Conservation (phyloP, 805 yeast genomes). For the Pichia gijzeniarum region DNA sequence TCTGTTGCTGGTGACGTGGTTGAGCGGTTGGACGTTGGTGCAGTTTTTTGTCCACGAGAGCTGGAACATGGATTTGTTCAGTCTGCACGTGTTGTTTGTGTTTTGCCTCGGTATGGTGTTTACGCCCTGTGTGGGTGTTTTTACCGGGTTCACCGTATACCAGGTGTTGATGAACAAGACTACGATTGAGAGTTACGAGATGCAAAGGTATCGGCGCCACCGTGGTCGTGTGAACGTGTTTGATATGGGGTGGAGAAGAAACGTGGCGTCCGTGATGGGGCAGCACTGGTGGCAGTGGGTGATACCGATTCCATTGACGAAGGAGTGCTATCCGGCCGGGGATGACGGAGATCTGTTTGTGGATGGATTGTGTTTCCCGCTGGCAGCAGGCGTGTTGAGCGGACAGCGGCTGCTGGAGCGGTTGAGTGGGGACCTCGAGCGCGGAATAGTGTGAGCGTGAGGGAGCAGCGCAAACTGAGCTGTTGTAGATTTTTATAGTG, state of each 20-base stretch:
- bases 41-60: conserved; percentile 37
- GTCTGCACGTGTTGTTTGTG: conserved; percentile 55
- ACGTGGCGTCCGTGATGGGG: conserved; percentile 78
- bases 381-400: neutral
- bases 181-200: conserved; percentile 71
- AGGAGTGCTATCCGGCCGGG: neutral
- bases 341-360: neutral
- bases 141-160: conserved; percentile 52
- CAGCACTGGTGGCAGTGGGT: conserved; percentile 57
- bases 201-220: conserved; percentile 40
- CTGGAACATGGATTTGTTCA: conserved; percentile 33
- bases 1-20: conserved; percentile 35
- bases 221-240: conserved; percentile 48
- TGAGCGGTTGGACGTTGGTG: conserved; percentile 40
- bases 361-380: conserved; percentile 6
- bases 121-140: conserved; percentile 49
- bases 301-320: conserved; percentile 39
- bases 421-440: conserved; percentile 5
- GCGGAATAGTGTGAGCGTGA: neutral
- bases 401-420: conserved; percentile 1
- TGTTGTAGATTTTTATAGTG: no score
- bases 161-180: conserved; percentile 62
- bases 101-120: conserved; percentile 49
- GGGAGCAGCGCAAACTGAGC: no score
- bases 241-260: conserved; percentile 58